Evolutionary conservation across 2,329 filamentous ascomycete species (phyloP).

Genomic region (Penicillium brasilianum): DNA sequence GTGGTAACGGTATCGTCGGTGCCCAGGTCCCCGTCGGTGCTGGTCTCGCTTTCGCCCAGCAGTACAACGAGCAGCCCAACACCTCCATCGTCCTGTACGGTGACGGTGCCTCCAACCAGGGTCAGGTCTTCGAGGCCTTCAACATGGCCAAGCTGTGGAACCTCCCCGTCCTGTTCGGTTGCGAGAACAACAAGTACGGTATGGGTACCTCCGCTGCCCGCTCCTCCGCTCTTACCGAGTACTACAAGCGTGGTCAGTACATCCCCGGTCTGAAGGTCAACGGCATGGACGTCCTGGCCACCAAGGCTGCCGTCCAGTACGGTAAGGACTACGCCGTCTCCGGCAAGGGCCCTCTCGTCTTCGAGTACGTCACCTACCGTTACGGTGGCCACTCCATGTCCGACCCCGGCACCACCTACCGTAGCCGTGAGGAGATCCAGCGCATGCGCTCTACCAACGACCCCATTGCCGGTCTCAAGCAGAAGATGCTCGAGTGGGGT

Average conservation of each 20-base stretch:
- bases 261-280: constrained; percentile 99
- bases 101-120: constrained; percentile 98
- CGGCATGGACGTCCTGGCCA: constrained; percentile 97
- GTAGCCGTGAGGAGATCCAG: constrained; percentile 98
- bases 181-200: constrained; percentile 99
- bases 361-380: constrained; percentile 99
- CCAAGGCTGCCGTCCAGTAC: constrained; percentile 94
- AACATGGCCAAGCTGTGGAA: constrained; percentile 99
- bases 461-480: constrained; percentile 96
- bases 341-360: constrained; percentile 90
- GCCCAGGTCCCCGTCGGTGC: constrained; percentile 97
- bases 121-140: constrained; percentile 99
- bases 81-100: constrained; percentile 90
- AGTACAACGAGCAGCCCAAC: constrained; percentile 88
- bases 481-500: constrained; percentile 96
- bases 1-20: constrained; percentile 98
- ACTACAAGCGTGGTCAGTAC: constrained; percentile 99
- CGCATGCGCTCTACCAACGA: constrained; percentile 99
- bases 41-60: constrained; percentile 93
- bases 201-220: constrained; percentile 97
- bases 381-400: constrained; percentile 99
- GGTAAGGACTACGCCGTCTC: constrained; percentile 83
- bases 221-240: constrained; percentile 94
- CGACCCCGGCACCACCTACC: constrained; percentile 98
- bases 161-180: constrained; percentile 91